Evolutionary conservation across 805 yeast species (phyloP).

Genomic region (Starmera dryadoides): DNA sequence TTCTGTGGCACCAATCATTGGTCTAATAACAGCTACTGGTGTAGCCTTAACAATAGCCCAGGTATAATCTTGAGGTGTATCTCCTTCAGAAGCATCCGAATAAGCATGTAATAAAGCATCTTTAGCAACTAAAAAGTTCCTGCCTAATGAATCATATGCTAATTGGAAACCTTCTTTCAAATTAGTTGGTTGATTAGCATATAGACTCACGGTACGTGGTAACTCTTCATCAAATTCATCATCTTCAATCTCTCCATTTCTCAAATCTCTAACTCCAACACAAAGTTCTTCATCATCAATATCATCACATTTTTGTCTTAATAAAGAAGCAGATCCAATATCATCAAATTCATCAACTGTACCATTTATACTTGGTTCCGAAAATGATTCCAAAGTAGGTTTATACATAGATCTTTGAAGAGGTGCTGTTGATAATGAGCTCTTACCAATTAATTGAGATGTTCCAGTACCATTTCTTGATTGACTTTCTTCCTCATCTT

Average conservation of each 20-base stretch:
- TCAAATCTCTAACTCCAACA: not conserved
- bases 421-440: slow-evolving; percentile 13
- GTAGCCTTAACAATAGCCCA: slow-evolving; percentile 64
- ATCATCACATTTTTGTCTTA: slow-evolving; percentile 17
- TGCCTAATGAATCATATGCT: slow-evolving; percentile 71
- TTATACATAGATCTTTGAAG: slow-evolving; percentile 17
- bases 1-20: slow-evolving; percentile 89
- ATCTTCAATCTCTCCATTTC: too few species aligned
- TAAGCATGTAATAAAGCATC: slow-evolving; percentile 55
- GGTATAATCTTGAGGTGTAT: slow-evolving; percentile 60
- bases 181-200: slow-evolving; percentile 77
- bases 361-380: slow-evolving; percentile 4
- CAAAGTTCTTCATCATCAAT: slow-evolving; percentile 7
- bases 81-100: slow-evolving; percentile 55
- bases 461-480: slow-evolving; percentile 3
- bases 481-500: slow-evolving; percentile 11
- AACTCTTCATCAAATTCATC: slow-evolving; percentile 18
- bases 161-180: slow-evolving; percentile 63
- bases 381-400: slow-evolving; percentile 19
- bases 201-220: slow-evolving; percentile 52
- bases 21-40: slow-evolving; percentile 75
- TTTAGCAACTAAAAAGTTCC: slow-evolving; percentile 58
- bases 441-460: slow-evolving; percentile 18
- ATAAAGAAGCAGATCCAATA: not conserved
- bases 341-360: not conserved